Evolutionary conservation across 805 yeast genomes (phyloP).

Genomic region (Saccharomycopsis schoenii): DNA sequence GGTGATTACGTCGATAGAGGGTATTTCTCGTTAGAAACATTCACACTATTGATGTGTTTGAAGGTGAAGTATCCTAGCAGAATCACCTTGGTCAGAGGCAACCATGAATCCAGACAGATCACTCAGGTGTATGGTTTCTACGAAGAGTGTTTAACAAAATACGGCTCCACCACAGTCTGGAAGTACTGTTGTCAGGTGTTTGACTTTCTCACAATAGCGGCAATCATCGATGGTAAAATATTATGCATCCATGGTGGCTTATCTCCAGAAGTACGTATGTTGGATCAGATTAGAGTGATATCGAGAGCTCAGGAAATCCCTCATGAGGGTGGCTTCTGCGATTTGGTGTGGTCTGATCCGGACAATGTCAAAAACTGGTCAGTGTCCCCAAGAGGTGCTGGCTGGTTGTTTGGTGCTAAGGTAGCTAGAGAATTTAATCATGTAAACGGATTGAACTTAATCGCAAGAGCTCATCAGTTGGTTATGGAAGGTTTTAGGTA

Average conservation of each 20-base stretch:
- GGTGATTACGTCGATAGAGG: slow-evolving; percentile 98
- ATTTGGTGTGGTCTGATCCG: slow-evolving; percentile 96
- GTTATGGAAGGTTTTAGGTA: slow-evolving; percentile 98
- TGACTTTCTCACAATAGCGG: slow-evolving; percentile 88
- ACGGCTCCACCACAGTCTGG: slow-evolving; percentile 94
- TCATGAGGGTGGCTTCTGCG: slow-evolving; percentile 98
- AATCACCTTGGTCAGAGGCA: slow-evolving; percentile 91
- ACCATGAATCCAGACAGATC: slow-evolving; percentile 93
- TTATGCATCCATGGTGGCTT: slow-evolving; percentile 96
- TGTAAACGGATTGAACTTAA: slow-evolving; percentile 76
- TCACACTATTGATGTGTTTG: slow-evolving; percentile 85
- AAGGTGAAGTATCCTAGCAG: slow-evolving; percentile 81
- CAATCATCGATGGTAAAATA: slow-evolving; percentile 89
- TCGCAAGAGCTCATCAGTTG: slow-evolving; percentile 95
- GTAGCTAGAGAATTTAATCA: slow-evolving; percentile 95
- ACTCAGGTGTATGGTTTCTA: slow-evolving; percentile 98
- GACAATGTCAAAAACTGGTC: slow-evolving; percentile 98
- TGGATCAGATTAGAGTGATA: slow-evolving; percentile 89
- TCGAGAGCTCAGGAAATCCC: slow-evolving; percentile 98
- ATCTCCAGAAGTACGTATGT: slow-evolving; percentile 94
- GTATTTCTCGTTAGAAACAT: slow-evolving; percentile 89
- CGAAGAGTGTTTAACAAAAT: slow-evolving; percentile 88
- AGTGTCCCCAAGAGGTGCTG: slow-evolving; percentile 96
- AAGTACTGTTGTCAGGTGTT: slow-evolving; percentile 94
- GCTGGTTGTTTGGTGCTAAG: slow-evolving; percentile 92